Conservation (phyloP, 169 alveolate genomes). For the Plasmodium gonderi region DNA sequence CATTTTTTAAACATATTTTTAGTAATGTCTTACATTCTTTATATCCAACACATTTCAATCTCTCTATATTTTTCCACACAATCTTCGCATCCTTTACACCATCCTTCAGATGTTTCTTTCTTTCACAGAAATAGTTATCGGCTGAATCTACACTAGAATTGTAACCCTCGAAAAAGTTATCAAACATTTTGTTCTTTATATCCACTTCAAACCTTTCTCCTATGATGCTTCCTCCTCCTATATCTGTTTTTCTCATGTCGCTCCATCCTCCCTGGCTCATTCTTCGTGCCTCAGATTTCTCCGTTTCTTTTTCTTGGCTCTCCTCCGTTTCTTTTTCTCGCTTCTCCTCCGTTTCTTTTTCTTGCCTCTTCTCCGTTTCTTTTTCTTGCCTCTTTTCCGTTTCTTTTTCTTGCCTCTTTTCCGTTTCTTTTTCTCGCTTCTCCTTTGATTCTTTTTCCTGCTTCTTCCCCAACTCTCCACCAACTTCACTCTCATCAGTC, state of each 20-base stretch:
- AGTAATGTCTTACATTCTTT: conserved; percentile 55
- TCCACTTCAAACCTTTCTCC: neutral
- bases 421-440: neutral
- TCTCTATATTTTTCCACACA: conserved; percentile 20
- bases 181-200: conserved; percentile 8
- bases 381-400: neutral
- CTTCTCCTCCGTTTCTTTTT: neutral
- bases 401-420: neutral
- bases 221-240: no score
- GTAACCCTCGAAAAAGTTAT: conserved; percentile 32
- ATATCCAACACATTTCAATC: conserved; percentile 27
- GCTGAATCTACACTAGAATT: conserved; percentile 22
- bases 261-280: neutral
- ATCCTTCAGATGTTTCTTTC: neutral
- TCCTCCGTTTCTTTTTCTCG: no score
- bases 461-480: neutral
- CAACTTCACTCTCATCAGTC: neutral
- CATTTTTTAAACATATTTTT: conserved; percentile 46
- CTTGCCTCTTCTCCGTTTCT: neutral
- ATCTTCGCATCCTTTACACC: neutral
- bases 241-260: no score
- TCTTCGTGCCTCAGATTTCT: neutral
- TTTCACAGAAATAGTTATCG: conserved; percentile 26
- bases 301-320: neutral
- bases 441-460: neutral